Conservation (phyloP, 73 alveolate species). For the Paramecium sonneborni region DNA sequence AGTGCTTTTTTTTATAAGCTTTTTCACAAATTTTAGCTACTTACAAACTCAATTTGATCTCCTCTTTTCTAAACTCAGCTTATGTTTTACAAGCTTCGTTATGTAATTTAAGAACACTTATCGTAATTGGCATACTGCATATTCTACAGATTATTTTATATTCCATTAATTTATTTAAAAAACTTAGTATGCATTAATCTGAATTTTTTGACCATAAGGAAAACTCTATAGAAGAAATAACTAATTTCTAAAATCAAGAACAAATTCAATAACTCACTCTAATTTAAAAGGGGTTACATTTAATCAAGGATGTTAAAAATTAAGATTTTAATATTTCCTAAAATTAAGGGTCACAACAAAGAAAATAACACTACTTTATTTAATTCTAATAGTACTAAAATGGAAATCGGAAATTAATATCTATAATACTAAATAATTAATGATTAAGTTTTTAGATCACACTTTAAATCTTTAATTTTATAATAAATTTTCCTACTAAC, state of each 20-base stretch:
- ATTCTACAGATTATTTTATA: background rate
- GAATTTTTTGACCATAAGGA: background rate
- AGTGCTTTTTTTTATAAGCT: background rate
- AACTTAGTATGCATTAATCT: background rate
- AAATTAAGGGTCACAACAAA: too few relatives aligned
- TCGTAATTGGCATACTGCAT: background rate
- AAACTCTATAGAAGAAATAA: background rate
- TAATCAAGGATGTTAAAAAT: background rate
- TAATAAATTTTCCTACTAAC: background rate
- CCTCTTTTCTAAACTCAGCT: background rate
- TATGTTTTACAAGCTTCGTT: background rate
- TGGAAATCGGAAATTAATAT: background rate
- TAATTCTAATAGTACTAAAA: background rate
- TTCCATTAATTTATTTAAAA: background rate
- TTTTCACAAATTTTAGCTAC: background rate
- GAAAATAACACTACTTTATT: too few relatives aligned
- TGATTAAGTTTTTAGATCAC: background rate
- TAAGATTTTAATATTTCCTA: too few relatives aligned
- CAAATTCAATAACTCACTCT: background rate
- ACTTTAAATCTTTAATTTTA: background rate
- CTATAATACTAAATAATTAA: background rate
- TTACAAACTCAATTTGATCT: background rate
- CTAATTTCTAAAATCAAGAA: background rate
- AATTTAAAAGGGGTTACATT: background rate
- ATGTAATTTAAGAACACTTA: background rate